Base-by-base conservation (phyloP, 495 filamentous ascomycete genomes). In the Ascobolus immersus region DNA sequence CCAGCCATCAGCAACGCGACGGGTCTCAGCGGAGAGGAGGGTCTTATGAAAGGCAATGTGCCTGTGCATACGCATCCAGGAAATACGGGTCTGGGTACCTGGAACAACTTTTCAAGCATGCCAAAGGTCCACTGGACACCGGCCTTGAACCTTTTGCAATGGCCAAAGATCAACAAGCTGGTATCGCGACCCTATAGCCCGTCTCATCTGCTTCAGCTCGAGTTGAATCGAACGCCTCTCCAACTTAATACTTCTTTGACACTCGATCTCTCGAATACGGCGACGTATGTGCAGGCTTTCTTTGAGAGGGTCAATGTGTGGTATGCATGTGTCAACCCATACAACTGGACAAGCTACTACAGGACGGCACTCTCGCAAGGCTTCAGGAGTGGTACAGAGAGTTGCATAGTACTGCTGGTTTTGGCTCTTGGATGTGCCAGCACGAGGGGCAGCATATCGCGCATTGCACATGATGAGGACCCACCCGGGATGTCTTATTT, bases 281-380 rank as follows among this genome's bases (percentile, higher is more conserved):
- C 64, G 15, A 57, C 63, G 10, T 79, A 79, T 52, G 68, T 77
- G 32, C 65, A 70, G 45, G 64, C 75, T 6, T 81, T 75, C 52
- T 84, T 84, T 42, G 66, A 71, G 27, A 61, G 70, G 17, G 77
- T 77, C 36, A 81, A 81, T 45, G 61, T 77, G 4, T 84, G 76
- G 73, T 81, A 81, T 40, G 76, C 77, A 21, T 77, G 72, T 49
- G 74, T 84, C 34, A 81, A 79, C 50, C 77, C 77, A 15, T 76
- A 71, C 52, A 74, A 67, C 13, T 84, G 76, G 77, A 58, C 62
- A n/a, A 65, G 62, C 37, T 71, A 77, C 49, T 81, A 81, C 48
- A 59, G 62, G 13, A 69, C 60, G 5, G 77, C 77, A 1, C 57
- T 77, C 2, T 71, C 72, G 1, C 65, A 66, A 37, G 65, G 69